Conservation (phyloP, 2,329 filamentous ascomycete species). For the Pyrenochaeta sp. region DNA sequence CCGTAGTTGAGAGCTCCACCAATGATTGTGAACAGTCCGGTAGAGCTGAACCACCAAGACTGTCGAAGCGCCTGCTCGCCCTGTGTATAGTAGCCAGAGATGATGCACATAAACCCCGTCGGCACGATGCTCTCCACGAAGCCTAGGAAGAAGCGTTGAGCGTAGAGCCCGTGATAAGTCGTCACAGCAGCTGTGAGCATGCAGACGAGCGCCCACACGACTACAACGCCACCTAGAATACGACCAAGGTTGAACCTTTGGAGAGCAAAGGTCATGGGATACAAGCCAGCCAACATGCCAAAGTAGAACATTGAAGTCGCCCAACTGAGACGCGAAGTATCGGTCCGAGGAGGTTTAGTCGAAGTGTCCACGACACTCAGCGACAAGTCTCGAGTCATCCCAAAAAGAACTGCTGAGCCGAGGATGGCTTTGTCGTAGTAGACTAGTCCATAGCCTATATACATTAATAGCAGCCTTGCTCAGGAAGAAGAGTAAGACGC, state of each 20-base stretch:
- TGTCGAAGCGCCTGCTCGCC: constrained; percentile 61
- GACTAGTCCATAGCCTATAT: constrained; percentile 68
- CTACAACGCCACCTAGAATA: constrained; percentile 69
- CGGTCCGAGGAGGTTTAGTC: constrained; percentile 62
- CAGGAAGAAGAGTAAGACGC: constrained; percentile 5
- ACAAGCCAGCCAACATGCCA: constrained; percentile 77
- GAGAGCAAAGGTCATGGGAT: constrained; percentile 75
- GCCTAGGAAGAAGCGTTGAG: constrained; percentile 64
- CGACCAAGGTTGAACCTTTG: constrained; percentile 73
- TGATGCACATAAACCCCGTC: constrained; percentile 65
- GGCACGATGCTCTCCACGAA: constrained; percentile 65
- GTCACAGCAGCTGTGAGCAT: constrained; percentile 74
- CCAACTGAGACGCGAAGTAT: constrained; percentile 76
- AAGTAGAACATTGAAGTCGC: constrained; percentile 84
- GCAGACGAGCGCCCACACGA: constrained; percentile 73
- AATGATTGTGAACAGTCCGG: constrained; percentile 46
- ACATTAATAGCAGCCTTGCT: neutral
- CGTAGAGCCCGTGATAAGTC: constrained; percentile 68
- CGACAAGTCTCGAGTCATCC: constrained; percentile 74
- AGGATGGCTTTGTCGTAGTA: constrained; percentile 81
- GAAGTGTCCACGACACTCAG: constrained; percentile 64
- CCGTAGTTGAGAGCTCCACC: constrained; percentile 46
- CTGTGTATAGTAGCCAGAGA: constrained; percentile 54
- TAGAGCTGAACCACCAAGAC: constrained; percentile 73
- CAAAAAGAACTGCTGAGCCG: constrained; percentile 76